These are phyloP conservation scores for Coniochaeta ligniaria DNA, from an alignment of 2,329 filamentous ascomycete genomes.

Conservation along the genomic window DNA sequence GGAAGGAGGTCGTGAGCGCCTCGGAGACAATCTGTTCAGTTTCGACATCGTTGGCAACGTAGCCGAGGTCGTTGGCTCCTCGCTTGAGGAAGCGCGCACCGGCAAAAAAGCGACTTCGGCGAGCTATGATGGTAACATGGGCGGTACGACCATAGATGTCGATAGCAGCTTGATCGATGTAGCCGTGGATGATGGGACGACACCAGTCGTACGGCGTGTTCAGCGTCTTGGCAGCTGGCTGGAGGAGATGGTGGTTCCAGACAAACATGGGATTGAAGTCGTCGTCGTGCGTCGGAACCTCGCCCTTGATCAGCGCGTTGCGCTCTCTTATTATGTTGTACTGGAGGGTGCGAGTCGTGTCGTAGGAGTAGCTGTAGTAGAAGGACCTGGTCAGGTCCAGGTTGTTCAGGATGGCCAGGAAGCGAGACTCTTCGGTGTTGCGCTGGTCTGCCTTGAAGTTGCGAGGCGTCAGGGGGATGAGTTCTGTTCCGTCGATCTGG, in stretches of 20 bases:
- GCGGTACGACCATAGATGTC: slow-evolving; percentile 83
- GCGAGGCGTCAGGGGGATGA: slow-evolving; percentile 76
- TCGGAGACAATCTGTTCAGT: slow-evolving; percentile 98
- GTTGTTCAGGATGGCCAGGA: slow-evolving; percentile 82
- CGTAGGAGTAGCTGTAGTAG: slow-evolving; percentile 98
- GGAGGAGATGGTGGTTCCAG: slow-evolving; percentile 87
- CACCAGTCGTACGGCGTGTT: slow-evolving; percentile 93
- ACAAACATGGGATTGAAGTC: slow-evolving; percentile 95
- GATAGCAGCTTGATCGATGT: slow-evolving; percentile 82
- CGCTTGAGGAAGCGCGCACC: slow-evolving; percentile 91
- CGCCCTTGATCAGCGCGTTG: slow-evolving; percentile 58
- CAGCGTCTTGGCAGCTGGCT: slow-evolving; percentile 62
- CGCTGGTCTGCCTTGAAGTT: slow-evolving; percentile 68
- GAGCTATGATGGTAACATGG: slow-evolving; percentile 89
- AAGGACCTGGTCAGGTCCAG: slow-evolving; percentile 87
- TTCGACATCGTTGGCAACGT: slow-evolving; percentile 97
- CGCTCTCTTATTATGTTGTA: slow-evolving; percentile 84
- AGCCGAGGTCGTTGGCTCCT: slow-evolving; percentile 87
- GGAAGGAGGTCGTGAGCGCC: slow-evolving; percentile 89
- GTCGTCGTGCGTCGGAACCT: slow-evolving; percentile 47
- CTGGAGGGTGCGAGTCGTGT: slow-evolving; percentile 87
- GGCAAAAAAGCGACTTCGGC: slow-evolving; percentile 87
- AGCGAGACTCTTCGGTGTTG: slow-evolving; percentile 84
- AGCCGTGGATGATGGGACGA: slow-evolving; percentile 89
- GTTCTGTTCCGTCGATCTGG: slow-evolving; percentile 87